A percentile compares a stretch with the other conserved stretches of the same genome.
These are phyloP conservation scores for Plasmodium billcollinsi DNA, from an alignment of 169 alveolate genomes.

Conservation along the genomic window DNA sequence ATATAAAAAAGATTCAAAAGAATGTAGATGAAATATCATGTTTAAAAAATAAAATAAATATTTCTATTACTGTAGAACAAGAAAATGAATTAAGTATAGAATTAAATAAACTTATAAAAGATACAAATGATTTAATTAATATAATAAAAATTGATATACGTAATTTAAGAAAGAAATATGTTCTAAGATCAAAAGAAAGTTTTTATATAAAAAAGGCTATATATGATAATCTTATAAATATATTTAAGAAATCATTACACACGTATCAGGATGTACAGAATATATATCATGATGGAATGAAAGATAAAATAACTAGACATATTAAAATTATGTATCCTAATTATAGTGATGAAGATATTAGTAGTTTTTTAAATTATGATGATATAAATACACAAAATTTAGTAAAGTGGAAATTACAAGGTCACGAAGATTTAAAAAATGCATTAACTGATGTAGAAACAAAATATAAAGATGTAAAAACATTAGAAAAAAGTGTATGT, in stretches of 20 bases:
- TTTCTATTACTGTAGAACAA: slow-evolving; percentile 60
- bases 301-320: slow-evolving; percentile 67
- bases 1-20: slow-evolving; percentile 28
- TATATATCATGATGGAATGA: slow-evolving; percentile 40
- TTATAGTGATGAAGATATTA: slow-evolving; percentile 64
- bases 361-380: slow-evolving; percentile 54
- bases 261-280: slow-evolving; percentile 50
- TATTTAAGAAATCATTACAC: slow-evolving; percentile 68
- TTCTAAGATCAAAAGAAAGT: slow-evolving; percentile 27
- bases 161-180: slow-evolving; percentile 36
- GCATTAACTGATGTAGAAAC: slow-evolving; percentile 75
- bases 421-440: slow-evolving; percentile 69
- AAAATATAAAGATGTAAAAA: slow-evolving; percentile 73
- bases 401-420: slow-evolving; percentile 75
- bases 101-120: slow-evolving; percentile 59
- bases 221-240: slow-evolving; percentile 59
- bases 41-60: slow-evolving; percentile 59
- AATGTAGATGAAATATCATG: slow-evolving; percentile 27
- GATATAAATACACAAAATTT: slow-evolving; percentile 64
- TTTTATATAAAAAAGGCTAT: slow-evolving; percentile 54
- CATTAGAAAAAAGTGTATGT: slow-evolving; percentile 64
- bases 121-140: slow-evolving; percentile 35
- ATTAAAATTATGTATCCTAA: slow-evolving; percentile 70
- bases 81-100: slow-evolving; percentile 71
- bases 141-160: slow-evolving; percentile 55